Conservation (phyloP, 139 green algal species). For the Chlorella sp. region DNA sequence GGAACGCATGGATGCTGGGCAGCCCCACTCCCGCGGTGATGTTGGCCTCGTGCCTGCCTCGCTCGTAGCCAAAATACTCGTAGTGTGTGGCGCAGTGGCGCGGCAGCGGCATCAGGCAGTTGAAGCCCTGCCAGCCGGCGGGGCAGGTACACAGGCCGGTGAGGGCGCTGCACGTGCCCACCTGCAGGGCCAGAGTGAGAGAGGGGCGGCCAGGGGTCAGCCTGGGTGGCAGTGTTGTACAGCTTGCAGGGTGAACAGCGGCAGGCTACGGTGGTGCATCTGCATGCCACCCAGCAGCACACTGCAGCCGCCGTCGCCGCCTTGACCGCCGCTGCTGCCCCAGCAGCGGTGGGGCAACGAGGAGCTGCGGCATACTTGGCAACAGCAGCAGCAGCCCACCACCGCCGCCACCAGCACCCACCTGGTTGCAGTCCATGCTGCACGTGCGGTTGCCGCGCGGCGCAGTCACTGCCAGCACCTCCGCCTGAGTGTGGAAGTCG, state of each 20-base stretch:
- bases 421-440: slow-evolving; percentile 32
- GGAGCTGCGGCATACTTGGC: neutral
- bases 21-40: neutral
- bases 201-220: neutral
- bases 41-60: neutral
- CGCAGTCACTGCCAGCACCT: slow-evolving; percentile 9
- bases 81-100: slow-evolving; percentile 36
- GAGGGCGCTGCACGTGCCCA: slow-evolving; percentile 16
- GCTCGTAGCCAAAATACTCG: neutral
- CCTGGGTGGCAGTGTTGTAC: neutral
- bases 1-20: neutral
- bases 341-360: neutral
- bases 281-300: neutral
- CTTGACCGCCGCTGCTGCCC: no score
- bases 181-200: neutral
- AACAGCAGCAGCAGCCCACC: neutral
- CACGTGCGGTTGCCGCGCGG: slow-evolving; percentile 21
- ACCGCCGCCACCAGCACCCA: neutral
- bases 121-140: slow-evolving; percentile 19
- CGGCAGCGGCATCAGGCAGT: slow-evolving; percentile 14
- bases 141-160: slow-evolving; percentile 11
- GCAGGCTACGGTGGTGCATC: neutral
- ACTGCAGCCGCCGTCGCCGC: no score
- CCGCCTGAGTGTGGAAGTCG: slow-evolving; percentile 7
- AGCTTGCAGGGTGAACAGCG: neutral